Evolutionary conservation across 2,329 filamentous ascomycete species (phyloP), one percentile per base, ranked within the genome.

Genomic region (Epichloe elymi): DNA sequence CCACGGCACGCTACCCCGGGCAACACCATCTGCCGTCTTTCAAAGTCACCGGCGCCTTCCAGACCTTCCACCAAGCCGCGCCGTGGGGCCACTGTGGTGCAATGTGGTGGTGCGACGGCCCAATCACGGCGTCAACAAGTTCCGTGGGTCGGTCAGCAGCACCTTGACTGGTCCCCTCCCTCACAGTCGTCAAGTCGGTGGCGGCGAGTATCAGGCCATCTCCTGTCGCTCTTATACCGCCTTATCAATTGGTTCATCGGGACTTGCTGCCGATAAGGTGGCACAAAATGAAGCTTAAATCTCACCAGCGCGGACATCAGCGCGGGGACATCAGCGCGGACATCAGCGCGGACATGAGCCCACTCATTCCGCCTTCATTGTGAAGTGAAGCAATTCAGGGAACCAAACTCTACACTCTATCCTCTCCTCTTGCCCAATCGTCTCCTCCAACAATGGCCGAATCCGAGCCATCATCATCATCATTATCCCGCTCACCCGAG

Each of bases 401-500:
- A 10, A 10, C 30, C 30, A 20, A 19, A 17, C 14, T 23, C 33
- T 3, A 10, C n/a, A 4, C 35, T 15, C 30, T 3, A 5, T 23
- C 3, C 35, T 20, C 30, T 33, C 40, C 48, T 38, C 14, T 10
- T n/a, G 17, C 36, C 20, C 39, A n/a, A 12, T n/a, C 19, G 26
- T 14, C 15, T 19, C 10, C 44, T 12, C 20, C 23, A 14, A 45
- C 35, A 48, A 52, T 52, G 50, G 12, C 40, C 39, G n/a, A 36
- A 12, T n/a, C 35, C 12, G 46, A 41, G 8, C n/a, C 5, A 39
- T 26, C 26, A 30, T 30, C 26, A 30, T 30, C 26, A 30, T 30
- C 26, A 7, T 23, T 3, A 10, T 26, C 15, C 26, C 58, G 53
- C 30, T 51, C 49, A 14, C 53, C 60, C 1, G 52, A 59, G 33